Percentiles rank a stretch among this genome's conserved stretches.
phyloP scores from a whole-genome alignment of 2,329 filamentous ascomycete species.

The Coniella lustricola region DNA sequence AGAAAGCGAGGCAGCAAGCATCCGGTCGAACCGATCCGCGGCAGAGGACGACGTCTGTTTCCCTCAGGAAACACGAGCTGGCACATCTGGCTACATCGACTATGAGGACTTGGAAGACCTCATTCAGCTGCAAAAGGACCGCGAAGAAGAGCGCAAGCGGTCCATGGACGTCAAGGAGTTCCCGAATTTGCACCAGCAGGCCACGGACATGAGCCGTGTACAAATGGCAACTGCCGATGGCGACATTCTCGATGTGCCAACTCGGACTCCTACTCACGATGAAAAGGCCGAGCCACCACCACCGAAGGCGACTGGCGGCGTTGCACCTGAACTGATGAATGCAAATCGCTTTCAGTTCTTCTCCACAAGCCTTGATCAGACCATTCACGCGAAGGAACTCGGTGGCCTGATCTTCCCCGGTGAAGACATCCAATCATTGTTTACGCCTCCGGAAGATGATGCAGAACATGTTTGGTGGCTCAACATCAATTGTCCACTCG shows the following conservation, averaged over 20 bases:
- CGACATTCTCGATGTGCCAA: constrained; percentile 49
- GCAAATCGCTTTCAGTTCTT: constrained; percentile 83
- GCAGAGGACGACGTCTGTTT: constrained; percentile 82
- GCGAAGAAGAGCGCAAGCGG: constrained; percentile 40
- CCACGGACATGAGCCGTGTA: constrained; percentile 18
- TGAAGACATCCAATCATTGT: constrained; percentile 83
- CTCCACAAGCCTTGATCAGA: constrained; percentile 88
- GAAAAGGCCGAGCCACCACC: constrained; percentile 37
- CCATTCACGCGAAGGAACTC: constrained; percentile 83
- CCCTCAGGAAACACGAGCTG: constrained; percentile 58
- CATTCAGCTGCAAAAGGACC: constrained; percentile 46
- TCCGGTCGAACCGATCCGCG: constrained; percentile 61
- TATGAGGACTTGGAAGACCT: constrained; percentile 94
- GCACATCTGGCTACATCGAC: constrained; percentile 77
- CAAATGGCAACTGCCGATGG: constrained; percentile 47
- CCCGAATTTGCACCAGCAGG: constrained; percentile 49
- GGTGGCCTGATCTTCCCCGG: constrained; percentile 83
- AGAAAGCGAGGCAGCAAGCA: constrained; percentile 49
- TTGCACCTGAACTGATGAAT: constrained; percentile 23
- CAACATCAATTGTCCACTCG: constrained; percentile 83
- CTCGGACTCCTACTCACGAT: constrained; percentile 34
- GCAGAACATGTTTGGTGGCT: constrained; percentile 94
- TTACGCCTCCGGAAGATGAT: constrained; percentile 57
- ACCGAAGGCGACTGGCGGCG: constrained; percentile 19
- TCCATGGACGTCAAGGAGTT: constrained; percentile 47